Percentiles rank a stretch among this genome's conserved stretches.
These are phyloP conservation scores for Aureobasidium sp. DNA, from an alignment of 2,329 filamentous ascomycete species.

Conservation along the genomic window DNA sequence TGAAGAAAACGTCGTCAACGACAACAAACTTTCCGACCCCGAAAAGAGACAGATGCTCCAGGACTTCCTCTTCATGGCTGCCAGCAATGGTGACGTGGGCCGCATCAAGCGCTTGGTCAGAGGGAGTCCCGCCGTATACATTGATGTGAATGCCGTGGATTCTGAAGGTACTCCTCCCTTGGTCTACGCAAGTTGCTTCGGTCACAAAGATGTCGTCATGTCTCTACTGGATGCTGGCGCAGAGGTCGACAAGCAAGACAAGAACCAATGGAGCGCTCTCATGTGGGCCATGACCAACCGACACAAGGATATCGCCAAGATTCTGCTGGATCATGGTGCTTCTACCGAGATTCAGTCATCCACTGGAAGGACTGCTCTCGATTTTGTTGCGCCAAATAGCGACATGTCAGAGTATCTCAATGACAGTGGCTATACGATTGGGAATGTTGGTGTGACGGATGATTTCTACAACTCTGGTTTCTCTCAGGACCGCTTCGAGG, in stretches of 20 bases:
- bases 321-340: slow-evolving; percentile 83
- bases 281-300: slow-evolving; percentile 99
- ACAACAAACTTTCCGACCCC: slow-evolving; percentile 62
- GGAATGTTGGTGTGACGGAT: slow-evolving; percentile 64
- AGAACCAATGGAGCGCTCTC: slow-evolving; percentile 91
- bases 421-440: slow-evolving; percentile 86
- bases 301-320: slow-evolving; percentile 91
- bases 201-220: slow-evolving; percentile 81
- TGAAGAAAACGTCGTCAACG: slow-evolving; percentile 68
- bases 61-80: slow-evolving; percentile 84
- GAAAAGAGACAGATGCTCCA: slow-evolving; percentile 79
- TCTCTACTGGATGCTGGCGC: slow-evolving; percentile 77
- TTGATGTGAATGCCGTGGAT: slow-evolving; percentile 81
- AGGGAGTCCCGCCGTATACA: slow-evolving; percentile 63
- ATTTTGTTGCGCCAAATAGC: slow-evolving; percentile 90
- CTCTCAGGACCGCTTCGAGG: slow-evolving; percentile 87
- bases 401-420: slow-evolving; percentile 95
- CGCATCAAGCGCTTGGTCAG: slow-evolving; percentile 67
- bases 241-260: slow-evolving; percentile 86
- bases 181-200: slow-evolving; percentile 97
- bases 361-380: slow-evolving; percentile 85
- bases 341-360: slow-evolving; percentile 95
- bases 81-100: slow-evolving; percentile 87
- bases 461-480: slow-evolving; percentile 94
- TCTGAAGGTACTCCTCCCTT: slow-evolving; percentile 93